phyloP scores from a whole-genome alignment of 1,139 yeast genomes.

The Entelexis sorbosivorans region DNA sequence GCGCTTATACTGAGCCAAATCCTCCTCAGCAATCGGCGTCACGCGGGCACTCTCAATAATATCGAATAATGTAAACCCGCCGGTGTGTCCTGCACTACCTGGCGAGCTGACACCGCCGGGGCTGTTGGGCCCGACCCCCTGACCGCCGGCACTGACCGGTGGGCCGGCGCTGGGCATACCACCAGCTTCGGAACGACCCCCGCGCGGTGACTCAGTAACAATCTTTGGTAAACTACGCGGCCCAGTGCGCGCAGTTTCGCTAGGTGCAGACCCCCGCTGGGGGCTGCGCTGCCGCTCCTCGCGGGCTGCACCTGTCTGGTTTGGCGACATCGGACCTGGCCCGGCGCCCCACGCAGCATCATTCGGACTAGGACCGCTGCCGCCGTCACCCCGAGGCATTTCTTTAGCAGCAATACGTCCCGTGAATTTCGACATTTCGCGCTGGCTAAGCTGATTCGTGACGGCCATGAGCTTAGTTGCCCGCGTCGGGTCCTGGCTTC shows the following conservation, averaged over 20 bases:
- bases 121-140: background rate
- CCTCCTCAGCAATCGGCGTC: slow-evolving; percentile 6
- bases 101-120: slow-evolving; percentile 1
- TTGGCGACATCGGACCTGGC: background rate
- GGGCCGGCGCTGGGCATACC: background rate
- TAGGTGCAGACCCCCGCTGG: background rate
- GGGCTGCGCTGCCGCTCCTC: background rate
- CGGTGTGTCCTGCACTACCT: background rate
- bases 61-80: slow-evolving; percentile 17
- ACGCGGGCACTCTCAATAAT: slow-evolving; percentile 12
- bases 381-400: background rate
- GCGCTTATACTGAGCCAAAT: slow-evolving; percentile 12
- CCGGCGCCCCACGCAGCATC: background rate
- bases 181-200: background rate
- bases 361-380: background rate
- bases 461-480: background rate
- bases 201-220: background rate
- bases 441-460: slow-evolving; percentile 5
- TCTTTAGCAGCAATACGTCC: background rate
- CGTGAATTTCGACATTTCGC: slow-evolving; percentile 7
- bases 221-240: background rate
- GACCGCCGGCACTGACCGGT: background rate
- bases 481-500: slow-evolving; percentile 7
- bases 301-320: background rate
- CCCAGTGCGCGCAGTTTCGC: background rate